These are phyloP conservation scores for Cladobotryum protrusum DNA, from an alignment of 2,329 filamentous ascomycete species.

Conservation along the genomic window DNA sequence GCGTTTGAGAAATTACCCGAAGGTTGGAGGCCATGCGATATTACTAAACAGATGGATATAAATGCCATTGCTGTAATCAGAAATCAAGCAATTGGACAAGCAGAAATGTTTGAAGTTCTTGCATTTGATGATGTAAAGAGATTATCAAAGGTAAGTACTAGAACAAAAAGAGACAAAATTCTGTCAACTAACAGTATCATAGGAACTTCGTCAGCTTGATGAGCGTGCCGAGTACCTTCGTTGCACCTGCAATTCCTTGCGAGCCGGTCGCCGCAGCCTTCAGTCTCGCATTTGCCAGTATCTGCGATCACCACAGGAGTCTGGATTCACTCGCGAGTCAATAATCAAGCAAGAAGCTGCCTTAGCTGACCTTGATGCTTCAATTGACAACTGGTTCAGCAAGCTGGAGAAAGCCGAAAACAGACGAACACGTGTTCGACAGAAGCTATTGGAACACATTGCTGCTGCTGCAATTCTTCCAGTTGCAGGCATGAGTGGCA, in stretches of 20 bases:
- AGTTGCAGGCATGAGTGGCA: conserved; percentile 14
- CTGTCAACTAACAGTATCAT: conserved; percentile 8
- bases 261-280: conserved; percentile 68
- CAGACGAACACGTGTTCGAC: conserved; percentile 64
- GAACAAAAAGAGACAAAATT: neutral
- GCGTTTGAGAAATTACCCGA: conserved; percentile 57
- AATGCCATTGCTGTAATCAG: conserved; percentile 47
- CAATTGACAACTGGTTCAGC: conserved; percentile 73
- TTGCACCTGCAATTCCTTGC: conserved; percentile 67
- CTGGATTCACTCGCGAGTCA: conserved; percentile 66
- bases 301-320: conserved; percentile 62
- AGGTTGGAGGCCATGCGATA: conserved; percentile 51
- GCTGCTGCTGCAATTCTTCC: conserved; percentile 60
- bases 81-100: conserved; percentile 57
- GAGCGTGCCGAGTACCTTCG: conserved; percentile 73
- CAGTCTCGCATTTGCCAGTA: conserved; percentile 73
- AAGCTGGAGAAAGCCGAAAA: conserved; percentile 80
- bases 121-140: conserved; percentile 55
- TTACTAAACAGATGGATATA: conserved; percentile 38
- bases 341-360: conserved; percentile 77
- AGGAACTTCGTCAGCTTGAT: conserved; percentile 71
- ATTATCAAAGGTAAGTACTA: conserved; percentile 52
- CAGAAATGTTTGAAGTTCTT: conserved; percentile 59
- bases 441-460: conserved; percentile 77
- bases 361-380: conserved; percentile 66